A percentile compares a stretch with the other conserved stretches of the same genome.
phyloP scores from a whole-genome alignment of 2,329 filamentous ascomycete species.

The Emergomyces orientalis region DNA sequence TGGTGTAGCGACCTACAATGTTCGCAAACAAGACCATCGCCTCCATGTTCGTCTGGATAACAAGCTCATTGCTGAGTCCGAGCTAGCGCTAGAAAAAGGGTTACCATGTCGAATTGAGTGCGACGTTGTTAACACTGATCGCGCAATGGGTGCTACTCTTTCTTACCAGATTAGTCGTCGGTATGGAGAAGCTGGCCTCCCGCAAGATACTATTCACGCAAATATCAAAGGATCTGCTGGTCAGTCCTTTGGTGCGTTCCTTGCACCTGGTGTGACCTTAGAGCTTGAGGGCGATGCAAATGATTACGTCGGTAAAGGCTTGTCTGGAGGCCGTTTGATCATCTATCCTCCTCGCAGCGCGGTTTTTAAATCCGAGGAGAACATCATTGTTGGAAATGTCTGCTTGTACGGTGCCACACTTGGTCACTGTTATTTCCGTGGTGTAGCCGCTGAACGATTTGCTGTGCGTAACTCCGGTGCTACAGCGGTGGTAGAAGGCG shows the following conservation, averaged over 20 bases:
- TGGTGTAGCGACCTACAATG: conserved; percentile 92
- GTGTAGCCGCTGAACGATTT: conserved; percentile 91
- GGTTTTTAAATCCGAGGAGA: conserved; percentile 93
- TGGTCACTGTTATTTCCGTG: conserved; percentile 92
- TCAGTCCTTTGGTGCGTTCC: conserved; percentile 90
- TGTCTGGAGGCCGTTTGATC: conserved; percentile 86
- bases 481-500: conserved; percentile 89
- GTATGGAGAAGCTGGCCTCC: conserved; percentile 80
- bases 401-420: conserved; percentile 90
- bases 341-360: conserved; percentile 85
- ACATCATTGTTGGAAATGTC: conserved; percentile 85
- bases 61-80: conserved; percentile 91
- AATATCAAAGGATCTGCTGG: conserved; percentile 95
- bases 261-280: conserved; percentile 85
- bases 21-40: conserved; percentile 93
- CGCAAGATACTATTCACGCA: conserved; percentile 86
- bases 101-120: conserved; percentile 88
- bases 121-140: conserved; percentile 93
- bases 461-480: conserved; percentile 94
- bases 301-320: conserved; percentile 92
- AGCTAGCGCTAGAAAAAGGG: conserved; percentile 89
- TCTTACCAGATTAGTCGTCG: conserved; percentile 94
- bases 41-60: conserved; percentile 91
- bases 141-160: conserved; percentile 82
- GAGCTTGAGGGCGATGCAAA: conserved; percentile 94